Base-by-base conservation (phyloP, 2,329 filamentous ascomycete species). In the Colletotrichum cordylinicola region DNA sequence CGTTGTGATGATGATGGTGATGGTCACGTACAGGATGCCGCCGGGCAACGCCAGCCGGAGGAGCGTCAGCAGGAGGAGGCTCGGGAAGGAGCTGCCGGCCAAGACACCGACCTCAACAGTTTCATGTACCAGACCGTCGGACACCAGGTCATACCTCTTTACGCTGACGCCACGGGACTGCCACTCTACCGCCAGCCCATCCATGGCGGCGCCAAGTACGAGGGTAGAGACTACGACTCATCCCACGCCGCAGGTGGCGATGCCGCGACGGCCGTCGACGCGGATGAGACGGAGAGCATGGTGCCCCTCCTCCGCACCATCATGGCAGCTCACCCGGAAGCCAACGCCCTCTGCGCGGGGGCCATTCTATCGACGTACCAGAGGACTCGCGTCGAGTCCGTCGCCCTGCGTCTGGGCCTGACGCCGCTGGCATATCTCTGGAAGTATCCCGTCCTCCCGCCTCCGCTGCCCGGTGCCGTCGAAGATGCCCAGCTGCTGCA, bases 91-190 rank as follows among this genome's bases (percentile, higher is more conserved):
- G 70, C 55, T 21, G 70, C 73, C 77, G 13, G 64, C 24, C 65
- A 74, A 8, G 82, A 87, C 62, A 83, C 81, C 64, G 87, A 98
- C 83, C 90, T 98, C 80, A 95, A 99, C 85, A 98, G 96, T 87
- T 98, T 97, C 92, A 99, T 99, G 97, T 99, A 98, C 88, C 97
- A 99, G 88, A 99, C 97, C 4, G 95, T 98, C 76, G 97, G 97
- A 15, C 95, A 98, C 85, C 90, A 92, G 74, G 88, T 98, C 21
- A 93, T 98, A 73, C 95, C 96, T 4, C 90, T 98, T 18, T 98
- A 98, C 83, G 93, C 93, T 76, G 85, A 91, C 64, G 96, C 95
- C 39, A 92, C 98, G 2, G 92, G 90, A 0, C 88, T 98, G 39
- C 96, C 96, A 29, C 89, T 99, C 3, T 98, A 97, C 84, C 93